These are phyloP conservation scores for Pseudocohnilembus persalinus DNA, from an alignment of 169 alveolate species.

Conservation along the genomic window DNA sequence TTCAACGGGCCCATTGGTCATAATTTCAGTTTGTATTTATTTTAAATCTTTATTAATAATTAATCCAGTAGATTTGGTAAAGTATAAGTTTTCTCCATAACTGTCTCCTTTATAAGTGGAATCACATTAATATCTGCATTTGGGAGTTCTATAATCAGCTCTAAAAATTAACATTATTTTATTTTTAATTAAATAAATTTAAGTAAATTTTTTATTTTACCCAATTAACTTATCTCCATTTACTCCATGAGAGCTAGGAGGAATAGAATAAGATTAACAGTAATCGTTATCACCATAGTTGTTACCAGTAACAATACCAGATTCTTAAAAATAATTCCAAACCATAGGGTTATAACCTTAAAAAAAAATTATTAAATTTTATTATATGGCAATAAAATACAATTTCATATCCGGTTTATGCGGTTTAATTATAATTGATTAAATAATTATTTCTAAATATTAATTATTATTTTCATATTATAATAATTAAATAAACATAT, in stretches of 20 bases:
- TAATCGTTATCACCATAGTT: conserved; percentile 24
- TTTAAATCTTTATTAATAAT: conserved; percentile 36
- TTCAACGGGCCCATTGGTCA: conserved; percentile 54
- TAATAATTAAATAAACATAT: too few relatives aligned
- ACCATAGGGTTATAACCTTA: conserved; percentile 55
- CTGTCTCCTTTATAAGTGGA: neutral
- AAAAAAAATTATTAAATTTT: too few relatives aligned
- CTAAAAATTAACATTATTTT: neutral
- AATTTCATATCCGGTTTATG: too few relatives aligned
- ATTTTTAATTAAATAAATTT: too few relatives aligned
- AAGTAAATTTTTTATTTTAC: too few relatives aligned
- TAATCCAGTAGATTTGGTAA: neutral
- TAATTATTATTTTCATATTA: too few relatives aligned
- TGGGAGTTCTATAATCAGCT: neutral
- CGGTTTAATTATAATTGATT: too few relatives aligned
- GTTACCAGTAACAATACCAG: conserved; percentile 68
- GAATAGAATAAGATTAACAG: conserved; percentile 4
- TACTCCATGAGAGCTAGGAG: neutral
- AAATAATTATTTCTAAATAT: too few relatives aligned
- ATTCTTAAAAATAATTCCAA: conserved; percentile 40
- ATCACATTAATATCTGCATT: conserved; percentile 1
- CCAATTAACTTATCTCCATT: neutral
- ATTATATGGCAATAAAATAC: too few relatives aligned
- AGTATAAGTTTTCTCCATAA: conserved; percentile 2
- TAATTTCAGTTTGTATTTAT: conserved; percentile 45